These are phyloP conservation scores for Paracorniculantispora psalliotae DNA, from an alignment of 2,329 filamentous ascomycete genomes.

Conservation along the genomic window DNA sequence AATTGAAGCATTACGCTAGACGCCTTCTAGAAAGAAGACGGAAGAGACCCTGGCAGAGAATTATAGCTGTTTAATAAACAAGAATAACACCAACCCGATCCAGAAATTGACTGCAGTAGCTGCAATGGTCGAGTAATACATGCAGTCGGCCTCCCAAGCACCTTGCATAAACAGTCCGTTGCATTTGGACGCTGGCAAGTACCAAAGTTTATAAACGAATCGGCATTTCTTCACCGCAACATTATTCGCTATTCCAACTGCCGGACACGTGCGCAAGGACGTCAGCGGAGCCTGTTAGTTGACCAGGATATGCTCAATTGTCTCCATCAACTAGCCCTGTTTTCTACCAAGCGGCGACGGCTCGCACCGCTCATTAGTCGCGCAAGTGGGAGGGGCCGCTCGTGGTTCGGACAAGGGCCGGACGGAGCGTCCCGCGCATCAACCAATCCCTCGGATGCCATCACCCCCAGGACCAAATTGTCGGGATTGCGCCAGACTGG, in stretches of 20 bases:
- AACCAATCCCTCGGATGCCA: constrained; percentile 12
- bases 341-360: constrained; percentile 10
- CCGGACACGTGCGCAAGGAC: constrained; percentile 8
- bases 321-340: constrained; percentile 13
- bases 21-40: background rate
- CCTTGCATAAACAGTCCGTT: background rate
- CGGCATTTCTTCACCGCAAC: constrained; percentile 7
- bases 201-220: background rate
- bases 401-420: constrained; percentile 15
- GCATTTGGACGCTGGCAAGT: background rate
- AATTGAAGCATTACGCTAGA: background rate
- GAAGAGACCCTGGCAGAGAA: background rate
- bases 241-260: background rate
- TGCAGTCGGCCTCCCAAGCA: background rate
- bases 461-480: constrained; percentile 6
- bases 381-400: constrained; percentile 12
- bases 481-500: constrained; percentile 10
- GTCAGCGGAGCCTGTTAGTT: constrained; percentile 8
- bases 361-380: constrained; percentile 16
- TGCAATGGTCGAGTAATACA: background rate
- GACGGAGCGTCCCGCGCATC: constrained; percentile 15
- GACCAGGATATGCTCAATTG: constrained; percentile 5
- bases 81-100: background rate
- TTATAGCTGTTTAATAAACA: constrained; percentile 2
- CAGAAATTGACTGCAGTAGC: background rate